A percentile compares a stretch with the other conserved stretches of the same genome.
Conservation (phyloP, 1,284 basidiomycete species). For the Cryptococcus maquisensis region DNA sequence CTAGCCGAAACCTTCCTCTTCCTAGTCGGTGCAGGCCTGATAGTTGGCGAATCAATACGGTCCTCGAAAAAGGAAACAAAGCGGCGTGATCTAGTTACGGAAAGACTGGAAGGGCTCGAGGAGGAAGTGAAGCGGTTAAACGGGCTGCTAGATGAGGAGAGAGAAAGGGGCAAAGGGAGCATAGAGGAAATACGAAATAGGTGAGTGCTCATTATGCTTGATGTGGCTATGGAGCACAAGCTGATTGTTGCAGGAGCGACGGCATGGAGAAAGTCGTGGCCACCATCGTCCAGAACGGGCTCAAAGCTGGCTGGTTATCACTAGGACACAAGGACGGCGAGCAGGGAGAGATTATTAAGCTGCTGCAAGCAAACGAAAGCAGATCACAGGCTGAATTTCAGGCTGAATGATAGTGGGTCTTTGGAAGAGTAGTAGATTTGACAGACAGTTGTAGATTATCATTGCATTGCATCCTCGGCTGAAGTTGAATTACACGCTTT, state of each 20-base stretch:
- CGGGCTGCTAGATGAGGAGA: slow-evolving; percentile 17
- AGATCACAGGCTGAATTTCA: background rate
- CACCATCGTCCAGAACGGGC: slow-evolving; percentile 66
- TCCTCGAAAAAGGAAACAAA: slow-evolving; percentile 67
- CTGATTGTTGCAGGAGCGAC: slow-evolving; percentile 33
- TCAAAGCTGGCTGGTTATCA: slow-evolving; percentile 59
- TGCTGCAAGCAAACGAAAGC: background rate
- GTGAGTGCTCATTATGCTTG: slow-evolving; percentile 19
- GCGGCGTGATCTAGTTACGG: slow-evolving; percentile 69
- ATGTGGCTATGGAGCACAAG: background rate
- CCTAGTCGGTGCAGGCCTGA: slow-evolving; percentile 67
- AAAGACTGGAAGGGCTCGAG: slow-evolving; percentile 57
- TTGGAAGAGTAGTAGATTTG: background rate
- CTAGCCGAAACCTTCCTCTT: slow-evolving; percentile 85
- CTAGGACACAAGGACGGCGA: slow-evolving; percentile 34
- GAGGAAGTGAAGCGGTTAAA: slow-evolving; percentile 49
- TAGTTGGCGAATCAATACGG: slow-evolving; percentile 73
- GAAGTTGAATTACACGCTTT: no score
- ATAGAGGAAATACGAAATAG: slow-evolving; percentile 26
- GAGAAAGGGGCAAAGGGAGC: slow-evolving; percentile 11
- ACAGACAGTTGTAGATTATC: no score
- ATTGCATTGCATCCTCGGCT: no score
- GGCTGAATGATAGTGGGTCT: background rate
- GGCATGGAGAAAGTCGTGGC: slow-evolving; percentile 62
- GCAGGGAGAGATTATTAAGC: background rate